Conservation (phyloP, 495 filamentous ascomycete species). For the Hapsidospora chrysogenum region DNA sequence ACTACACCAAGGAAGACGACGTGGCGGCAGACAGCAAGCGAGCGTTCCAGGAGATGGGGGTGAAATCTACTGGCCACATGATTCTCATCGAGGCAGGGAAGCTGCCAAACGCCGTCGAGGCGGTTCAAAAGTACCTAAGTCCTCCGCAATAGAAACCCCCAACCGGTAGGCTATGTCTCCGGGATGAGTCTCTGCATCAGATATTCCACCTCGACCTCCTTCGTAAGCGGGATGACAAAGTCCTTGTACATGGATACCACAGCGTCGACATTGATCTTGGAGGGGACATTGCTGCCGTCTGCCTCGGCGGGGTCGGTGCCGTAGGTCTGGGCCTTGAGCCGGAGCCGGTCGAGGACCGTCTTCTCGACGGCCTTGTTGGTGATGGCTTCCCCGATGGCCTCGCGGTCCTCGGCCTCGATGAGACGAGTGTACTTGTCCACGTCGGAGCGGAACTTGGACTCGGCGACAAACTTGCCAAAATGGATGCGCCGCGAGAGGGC, state of each 20-base stretch:
- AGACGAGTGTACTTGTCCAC: constrained; percentile 60
- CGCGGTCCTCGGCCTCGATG: constrained; percentile 63
- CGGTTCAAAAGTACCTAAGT: constrained; percentile 37
- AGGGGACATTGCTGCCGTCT: constrained; percentile 12
- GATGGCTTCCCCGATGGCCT: constrained; percentile 76
- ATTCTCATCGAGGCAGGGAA: constrained; percentile 57
- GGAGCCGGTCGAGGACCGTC: constrained; percentile 76
- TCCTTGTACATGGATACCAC: constrained; percentile 93
- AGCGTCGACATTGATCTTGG: constrained; percentile 82
- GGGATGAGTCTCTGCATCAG: constrained; percentile 67
- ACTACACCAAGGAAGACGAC: constrained; percentile 66
- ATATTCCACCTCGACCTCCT: constrained; percentile 95
- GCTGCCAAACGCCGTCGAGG: constrained; percentile 53
- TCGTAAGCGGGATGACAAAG: constrained; percentile 91
- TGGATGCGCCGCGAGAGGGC: constrained; percentile 84
- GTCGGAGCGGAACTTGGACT: constrained; percentile 88
- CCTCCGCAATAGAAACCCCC: constrained; percentile 2
- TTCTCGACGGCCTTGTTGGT: constrained; percentile 79
- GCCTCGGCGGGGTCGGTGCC: constrained; percentile 59
- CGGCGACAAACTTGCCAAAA: constrained; percentile 97
- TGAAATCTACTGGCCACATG: constrained; percentile 66
- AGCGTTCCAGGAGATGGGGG: constrained; percentile 84
- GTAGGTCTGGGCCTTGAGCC: constrained; percentile 87
- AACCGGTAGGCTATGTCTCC: neutral
- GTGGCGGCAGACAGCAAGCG: constrained; percentile 77